Base-by-base conservation (phyloP, 2,329 filamentous ascomycete genomes). In the Fusarium nematophilum region DNA sequence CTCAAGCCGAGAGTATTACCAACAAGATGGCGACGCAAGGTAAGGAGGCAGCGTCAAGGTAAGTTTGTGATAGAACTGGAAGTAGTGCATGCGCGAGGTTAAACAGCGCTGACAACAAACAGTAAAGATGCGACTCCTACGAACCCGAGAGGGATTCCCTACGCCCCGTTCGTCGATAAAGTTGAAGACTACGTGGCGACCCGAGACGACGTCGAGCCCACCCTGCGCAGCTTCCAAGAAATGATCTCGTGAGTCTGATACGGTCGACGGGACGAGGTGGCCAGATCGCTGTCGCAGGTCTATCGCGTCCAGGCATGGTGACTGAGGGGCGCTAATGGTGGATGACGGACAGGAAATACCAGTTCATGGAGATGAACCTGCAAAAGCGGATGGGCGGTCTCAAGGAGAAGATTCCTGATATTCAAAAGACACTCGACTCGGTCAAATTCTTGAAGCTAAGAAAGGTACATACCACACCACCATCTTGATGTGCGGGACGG, bases 351-450 rank as follows among this genome's bases (percentile, higher is more conserved):
- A 96, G 93, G 68, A 99, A 99, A 84, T 99, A 99, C 81, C 95
- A 98, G 76, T 99, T 98, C 79, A 99, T 99, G 95, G 93, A 98
- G 79, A 83, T 90, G 73, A 98, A 97, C 76, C 91, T 95, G 55
- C 90, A 96, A 75, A 86, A 92, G 62, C 86, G 95, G 40, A 89
- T 91, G 47, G 82, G 84, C 4, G 93, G 93, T 3, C 80, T 99
- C 51, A 91, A 89, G 71, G 93, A 97, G 72, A 99, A 98, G 81
- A 93, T 99, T 65, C 95, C 95, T 0, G 95, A 99, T 74, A 98
- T 99, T 64, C 89, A 92, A 70, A 97, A 97, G 82, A 98, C 95
- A 1, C 79, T 98, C 56, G 94, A 98, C 57, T 95, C 92, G 14
- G 94, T 98, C 44, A 84, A 82, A 53, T 98, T 98, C 70, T 74